Base-by-base conservation (phyloP, 257 asterid genomes). In the Sherardia arvensis region DNA sequence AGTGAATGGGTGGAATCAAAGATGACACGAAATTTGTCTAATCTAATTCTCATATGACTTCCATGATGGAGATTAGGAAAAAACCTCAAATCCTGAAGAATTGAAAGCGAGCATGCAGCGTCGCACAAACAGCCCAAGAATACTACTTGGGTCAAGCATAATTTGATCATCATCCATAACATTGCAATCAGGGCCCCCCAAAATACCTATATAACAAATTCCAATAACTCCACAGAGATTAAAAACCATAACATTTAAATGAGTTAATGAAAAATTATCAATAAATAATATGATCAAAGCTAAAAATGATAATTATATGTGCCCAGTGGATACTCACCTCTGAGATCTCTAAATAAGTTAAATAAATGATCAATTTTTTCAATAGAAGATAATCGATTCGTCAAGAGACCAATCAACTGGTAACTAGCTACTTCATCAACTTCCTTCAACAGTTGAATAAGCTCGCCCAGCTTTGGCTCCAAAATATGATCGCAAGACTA, bases 71-170 rank as follows among this genome's bases (percentile, higher is more conserved):
- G 51, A 43, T 43, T 43, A 43, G 51, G 17, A 43, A 43, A 43
- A 59, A 80, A 91, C 98, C 99, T 92, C 99, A 69, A 93, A 93
- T 17, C 92, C 78, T 81, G 82, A 81, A 61, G 84, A 86, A 80
- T 81, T 84, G 78, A 93, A 89, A 30, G 87, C 80, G 65, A 90
- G 96, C 71, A 87, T 73, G 83, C 97, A 87, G 20, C 88, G 89
- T 25, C 99, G 75, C 53, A 83, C 79, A 75, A 85, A 93, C 71
- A 90, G 75, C 64, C 99, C 99, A 67, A 85, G 75, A 59, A 48
- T 82, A 75, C 97, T 87, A 70, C 80, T 84, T 30, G 99, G 94
- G 70, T 90, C 97, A 70, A 93, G 80, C 84, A 85, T 81, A 67
- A 87, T 87, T 75, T 87, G 97, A 74, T 89, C 95, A 61, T 90